Percentiles rank a stretch among this genome's conserved stretches.
Conservation (phyloP, 306 rosid species). For the Glycyrrhiza uralensis region DNA sequence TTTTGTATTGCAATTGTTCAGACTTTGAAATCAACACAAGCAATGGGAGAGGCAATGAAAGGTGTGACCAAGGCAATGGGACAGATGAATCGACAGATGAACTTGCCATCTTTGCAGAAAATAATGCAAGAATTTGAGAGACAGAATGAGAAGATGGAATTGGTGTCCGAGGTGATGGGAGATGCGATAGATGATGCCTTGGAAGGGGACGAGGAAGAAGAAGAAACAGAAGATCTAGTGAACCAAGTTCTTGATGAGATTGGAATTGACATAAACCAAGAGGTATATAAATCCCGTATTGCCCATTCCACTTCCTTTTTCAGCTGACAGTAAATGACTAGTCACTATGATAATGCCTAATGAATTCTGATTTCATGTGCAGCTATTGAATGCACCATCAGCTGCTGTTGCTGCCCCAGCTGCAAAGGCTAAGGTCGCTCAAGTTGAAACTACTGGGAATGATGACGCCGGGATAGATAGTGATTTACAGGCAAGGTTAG, state of each 20-base stretch:
- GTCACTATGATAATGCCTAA: slow-evolving; percentile 1
- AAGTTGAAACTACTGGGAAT: slow-evolving; percentile 59
- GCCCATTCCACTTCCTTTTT: slow-evolving; percentile 7
- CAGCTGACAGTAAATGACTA: slow-evolving; percentile 4
- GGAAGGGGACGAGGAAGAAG: slow-evolving; percentile 99
- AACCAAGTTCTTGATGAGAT: slow-evolving; percentile 98
- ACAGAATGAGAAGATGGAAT: slow-evolving; percentile 95
- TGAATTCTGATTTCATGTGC: slow-evolving; percentile 31
- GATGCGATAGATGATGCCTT: slow-evolving; percentile 97
- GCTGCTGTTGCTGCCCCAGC: slow-evolving; percentile 82
- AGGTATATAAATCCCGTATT: no score
- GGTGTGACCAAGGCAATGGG: slow-evolving; percentile 99
- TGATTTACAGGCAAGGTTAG: slow-evolving; percentile 91
- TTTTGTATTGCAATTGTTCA: slow-evolving; percentile 24
- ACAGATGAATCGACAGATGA: slow-evolving; percentile 98
- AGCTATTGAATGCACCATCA: slow-evolving; percentile 92
- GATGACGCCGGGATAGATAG: slow-evolving; percentile 85
- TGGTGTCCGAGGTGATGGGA: slow-evolving; percentile 81
- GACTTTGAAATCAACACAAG: slow-evolving; percentile 98
- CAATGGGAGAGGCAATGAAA: slow-evolving; percentile 99
- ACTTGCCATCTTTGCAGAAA: slow-evolving; percentile 91
- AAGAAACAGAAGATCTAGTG: slow-evolving; percentile 91
- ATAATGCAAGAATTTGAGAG: slow-evolving; percentile 95
- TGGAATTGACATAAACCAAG: slow-evolving; percentile 86
- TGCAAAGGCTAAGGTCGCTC: slow-evolving; percentile 63